Evolutionary conservation across 2,329 filamentous ascomycete genomes (phyloP).

Genomic region (Curvularia hawaiiensis): DNA sequence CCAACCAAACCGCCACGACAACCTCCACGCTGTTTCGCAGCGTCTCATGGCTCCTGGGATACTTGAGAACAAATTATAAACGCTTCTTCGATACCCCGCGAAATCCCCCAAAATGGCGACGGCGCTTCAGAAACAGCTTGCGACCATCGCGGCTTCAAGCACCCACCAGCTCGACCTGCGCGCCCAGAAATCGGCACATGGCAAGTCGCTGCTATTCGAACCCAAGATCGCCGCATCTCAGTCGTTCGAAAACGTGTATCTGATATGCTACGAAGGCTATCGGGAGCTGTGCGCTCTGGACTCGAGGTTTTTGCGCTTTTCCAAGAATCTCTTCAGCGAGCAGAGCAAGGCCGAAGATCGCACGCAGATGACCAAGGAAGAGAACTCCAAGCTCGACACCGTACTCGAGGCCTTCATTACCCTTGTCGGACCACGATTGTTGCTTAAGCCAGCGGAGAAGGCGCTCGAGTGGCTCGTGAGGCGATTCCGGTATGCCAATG

Average conservation of each 20-base stretch:
- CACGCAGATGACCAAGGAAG: constrained; percentile 76
- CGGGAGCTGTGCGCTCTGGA: constrained; percentile 91
- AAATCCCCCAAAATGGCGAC: constrained; percentile 64
- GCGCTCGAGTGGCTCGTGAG: constrained; percentile 94
- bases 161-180: constrained; percentile 91
- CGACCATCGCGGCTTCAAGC: constrained; percentile 86
- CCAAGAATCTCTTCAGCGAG: constrained; percentile 84
- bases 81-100: background rate
- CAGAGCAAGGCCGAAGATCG: constrained; percentile 91
- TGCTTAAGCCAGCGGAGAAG: constrained; percentile 87
- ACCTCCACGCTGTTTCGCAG: constrained; percentile 19
- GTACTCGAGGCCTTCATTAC: constrained; percentile 83
- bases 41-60: constrained; percentile 35
- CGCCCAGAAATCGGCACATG: constrained; percentile 88
- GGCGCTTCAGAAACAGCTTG: constrained; percentile 90
- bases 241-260: constrained; percentile 86
- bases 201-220: constrained; percentile 94
- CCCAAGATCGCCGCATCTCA: constrained; percentile 82
- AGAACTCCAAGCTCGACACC: constrained; percentile 81
- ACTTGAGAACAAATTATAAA: background rate
- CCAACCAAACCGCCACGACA: constrained; percentile 24
- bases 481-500: constrained; percentile 63
- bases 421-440: constrained; percentile 74
- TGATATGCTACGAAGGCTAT: constrained; percentile 86
- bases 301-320: constrained; percentile 74